Evolutionary conservation across 768 basidiomycete species (phyloP).

Genomic region (Termitomyces sp.): DNA sequence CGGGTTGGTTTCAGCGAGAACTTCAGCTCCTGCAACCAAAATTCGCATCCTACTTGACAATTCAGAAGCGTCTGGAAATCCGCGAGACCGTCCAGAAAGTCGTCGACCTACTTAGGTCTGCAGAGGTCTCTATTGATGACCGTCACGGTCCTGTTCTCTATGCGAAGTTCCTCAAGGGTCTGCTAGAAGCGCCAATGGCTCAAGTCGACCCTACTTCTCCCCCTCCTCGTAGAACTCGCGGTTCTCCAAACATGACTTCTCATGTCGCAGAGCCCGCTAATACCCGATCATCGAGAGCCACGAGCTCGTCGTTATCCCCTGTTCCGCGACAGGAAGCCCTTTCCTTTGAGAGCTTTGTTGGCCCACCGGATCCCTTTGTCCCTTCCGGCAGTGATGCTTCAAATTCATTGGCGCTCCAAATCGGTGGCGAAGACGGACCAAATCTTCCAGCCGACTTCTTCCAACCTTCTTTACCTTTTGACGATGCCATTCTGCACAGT

Average conservation of each 20-base stretch:
- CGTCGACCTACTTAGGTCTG: constrained; percentile 59
- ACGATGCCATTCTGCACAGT: constrained; percentile 54
- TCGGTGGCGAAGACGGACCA: constrained; percentile 14
- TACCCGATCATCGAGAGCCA: constrained; percentile 34
- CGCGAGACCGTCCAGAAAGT: constrained; percentile 58
- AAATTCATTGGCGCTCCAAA: constrained; percentile 11
- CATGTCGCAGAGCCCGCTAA: background rate
- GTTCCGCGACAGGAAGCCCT: constrained; percentile 37
- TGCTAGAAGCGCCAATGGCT: constrained; percentile 56
- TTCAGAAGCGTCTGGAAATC: constrained; percentile 56
- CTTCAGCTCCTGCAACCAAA: constrained; percentile 70
- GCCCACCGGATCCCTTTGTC: constrained; percentile 36
- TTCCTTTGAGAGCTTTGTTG: constrained; percentile 41
- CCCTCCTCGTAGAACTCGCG: constrained; percentile 9
- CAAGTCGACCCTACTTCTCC: constrained; percentile 22
- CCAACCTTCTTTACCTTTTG: constrained; percentile 50
- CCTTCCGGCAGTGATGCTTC: constrained; percentile 12
- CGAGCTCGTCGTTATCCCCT: constrained; percentile 39
- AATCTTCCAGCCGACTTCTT: constrained; percentile 37
- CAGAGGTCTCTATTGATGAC: constrained; percentile 73
- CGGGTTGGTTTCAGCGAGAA: background rate
- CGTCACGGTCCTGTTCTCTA: constrained; percentile 79
- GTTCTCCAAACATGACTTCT: background rate
- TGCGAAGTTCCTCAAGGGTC: constrained; percentile 68
- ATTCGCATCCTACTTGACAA: constrained; percentile 54